Base-by-base conservation (phyloP, 768 basidiomycete species). In the Lepiota venenata region DNA sequence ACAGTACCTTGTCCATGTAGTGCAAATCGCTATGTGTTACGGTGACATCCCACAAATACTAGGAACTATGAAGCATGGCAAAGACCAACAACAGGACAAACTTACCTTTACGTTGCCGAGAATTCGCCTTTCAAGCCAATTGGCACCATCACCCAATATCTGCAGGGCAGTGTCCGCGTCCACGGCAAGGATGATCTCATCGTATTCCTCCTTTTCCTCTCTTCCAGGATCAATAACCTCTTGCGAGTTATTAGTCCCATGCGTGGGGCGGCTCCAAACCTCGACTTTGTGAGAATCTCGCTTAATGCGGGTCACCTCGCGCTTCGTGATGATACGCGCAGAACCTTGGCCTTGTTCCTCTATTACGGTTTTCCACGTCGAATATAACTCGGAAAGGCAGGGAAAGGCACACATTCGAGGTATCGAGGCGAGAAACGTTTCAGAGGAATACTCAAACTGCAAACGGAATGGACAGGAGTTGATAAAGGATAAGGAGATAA, bases 21-120 rank as follows among this genome's bases (percentile, higher is more conserved):
- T 66, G 65, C 1, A 71, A 55, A 49, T 80, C 77, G 37, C 66
- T 71, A 58, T 82, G 81, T 2, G 79, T 81, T 29, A 81, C 76
- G 0, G 75, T 77, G n/a, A 77, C 64, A 48, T 79, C 74, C 65
- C 72, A 71, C 10, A 75, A 66, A 52, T 76, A 75, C 64, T 68
- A 27, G 11, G 41, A 22, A 32, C 1, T 6, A 20, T 37, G 36
- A 25, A 50, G 11, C 20, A 29, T 12, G 29, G 42, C 43, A 18
- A 38, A 35, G 12, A 22, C 9, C 3, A 40, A 40, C 11, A n/a
- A 52, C 11, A 7, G 18, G 16, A 3, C 18, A 14, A 11, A 37
- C 44, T 3, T 32, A 66, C 66, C 57, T 68, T 69, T 32, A 67
- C 66, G 55, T 68, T 68, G 35, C 66, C 64, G n/a, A 70, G 56